Evolutionary conservation across 495 filamentous ascomycete genomes (phyloP).

Genomic region (Chaetomium tenue): DNA sequence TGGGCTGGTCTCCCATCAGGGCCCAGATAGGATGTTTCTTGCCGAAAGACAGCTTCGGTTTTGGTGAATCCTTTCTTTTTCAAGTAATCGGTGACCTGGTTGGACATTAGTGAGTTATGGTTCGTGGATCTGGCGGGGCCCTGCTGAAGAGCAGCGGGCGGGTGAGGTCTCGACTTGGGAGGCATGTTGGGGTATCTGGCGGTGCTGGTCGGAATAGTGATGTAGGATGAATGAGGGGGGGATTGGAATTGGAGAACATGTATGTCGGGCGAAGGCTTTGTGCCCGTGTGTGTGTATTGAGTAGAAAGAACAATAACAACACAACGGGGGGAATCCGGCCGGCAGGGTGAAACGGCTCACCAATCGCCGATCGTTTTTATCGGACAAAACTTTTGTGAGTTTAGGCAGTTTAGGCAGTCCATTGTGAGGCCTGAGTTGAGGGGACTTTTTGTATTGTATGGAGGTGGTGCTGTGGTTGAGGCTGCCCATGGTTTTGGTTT

Average conservation of each 20-base stretch:
- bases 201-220: neutral
- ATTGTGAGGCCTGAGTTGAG: too few relatives aligned
- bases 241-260: neutral
- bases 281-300: neutral
- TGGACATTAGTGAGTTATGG: neutral
- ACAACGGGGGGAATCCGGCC: neutral
- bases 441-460: too few relatives aligned
- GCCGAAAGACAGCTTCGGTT: slow-evolving; percentile 88
- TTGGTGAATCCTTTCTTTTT: slow-evolving; percentile 92
- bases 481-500: too few relatives aligned
- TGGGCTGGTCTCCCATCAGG: slow-evolving; percentile 71
- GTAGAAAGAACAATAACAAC: neutral
- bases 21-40: slow-evolving; percentile 74
- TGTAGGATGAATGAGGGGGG: neutral
- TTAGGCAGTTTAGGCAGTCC: too few relatives aligned
- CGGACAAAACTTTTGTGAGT: too few relatives aligned
- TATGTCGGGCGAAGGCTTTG: neutral
- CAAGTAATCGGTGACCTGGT: slow-evolving; percentile 90
- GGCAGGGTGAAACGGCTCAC: neutral
- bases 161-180: neutral
- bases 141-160: neutral
- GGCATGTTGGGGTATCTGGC: neutral
- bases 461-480: too few relatives aligned
- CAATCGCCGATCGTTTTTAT: too few relatives aligned
- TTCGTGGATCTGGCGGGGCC: neutral